Evolutionary conservation across 441 rosid genomes (phyloP).

Genomic region (Eugenia klotzschiana): DNA sequence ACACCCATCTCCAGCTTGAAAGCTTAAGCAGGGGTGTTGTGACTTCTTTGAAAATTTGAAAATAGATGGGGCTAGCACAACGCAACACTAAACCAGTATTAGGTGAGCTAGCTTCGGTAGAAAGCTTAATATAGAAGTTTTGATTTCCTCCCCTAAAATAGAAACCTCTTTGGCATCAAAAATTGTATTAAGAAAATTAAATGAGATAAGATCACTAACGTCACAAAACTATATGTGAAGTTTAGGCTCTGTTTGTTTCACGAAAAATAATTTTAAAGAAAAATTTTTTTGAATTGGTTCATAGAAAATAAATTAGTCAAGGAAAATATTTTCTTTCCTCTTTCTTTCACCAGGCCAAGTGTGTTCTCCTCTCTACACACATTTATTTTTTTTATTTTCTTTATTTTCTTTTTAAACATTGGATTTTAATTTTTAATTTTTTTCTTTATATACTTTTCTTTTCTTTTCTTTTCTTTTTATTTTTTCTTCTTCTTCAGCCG

Average conservation of each 20-base stretch:
- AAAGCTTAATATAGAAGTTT: neutral
- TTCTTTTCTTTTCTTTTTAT: too few relatives aligned
- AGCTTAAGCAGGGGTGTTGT: neutral
- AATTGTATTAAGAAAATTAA: neutral
- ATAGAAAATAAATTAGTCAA: too few relatives aligned
- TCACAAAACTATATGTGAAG: neutral
- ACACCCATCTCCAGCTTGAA: neutral
- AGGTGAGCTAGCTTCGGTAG: neutral
- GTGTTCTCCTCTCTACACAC: too few relatives aligned
- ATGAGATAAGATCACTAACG: neutral
- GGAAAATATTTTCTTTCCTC: too few relatives aligned
- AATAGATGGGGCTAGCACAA: neutral
- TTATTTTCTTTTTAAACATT: too few relatives aligned
- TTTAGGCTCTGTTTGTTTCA: neutral
- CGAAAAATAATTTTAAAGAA: too few relatives aligned
- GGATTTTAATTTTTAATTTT: too few relatives aligned
- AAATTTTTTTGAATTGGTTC: too few relatives aligned
- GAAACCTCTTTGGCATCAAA: neutral
- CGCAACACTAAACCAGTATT: neutral
- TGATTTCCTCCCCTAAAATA: neutral
- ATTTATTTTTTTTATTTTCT: too few relatives aligned
- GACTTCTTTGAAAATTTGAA: neutral
- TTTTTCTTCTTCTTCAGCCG: too few relatives aligned
- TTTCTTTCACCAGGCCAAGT: too few relatives aligned
- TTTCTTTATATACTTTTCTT: too few relatives aligned